These are phyloP conservation scores for Exophiala sp. DNA, from an alignment of 2,329 filamentous ascomycete species.

Conservation along the genomic window DNA sequence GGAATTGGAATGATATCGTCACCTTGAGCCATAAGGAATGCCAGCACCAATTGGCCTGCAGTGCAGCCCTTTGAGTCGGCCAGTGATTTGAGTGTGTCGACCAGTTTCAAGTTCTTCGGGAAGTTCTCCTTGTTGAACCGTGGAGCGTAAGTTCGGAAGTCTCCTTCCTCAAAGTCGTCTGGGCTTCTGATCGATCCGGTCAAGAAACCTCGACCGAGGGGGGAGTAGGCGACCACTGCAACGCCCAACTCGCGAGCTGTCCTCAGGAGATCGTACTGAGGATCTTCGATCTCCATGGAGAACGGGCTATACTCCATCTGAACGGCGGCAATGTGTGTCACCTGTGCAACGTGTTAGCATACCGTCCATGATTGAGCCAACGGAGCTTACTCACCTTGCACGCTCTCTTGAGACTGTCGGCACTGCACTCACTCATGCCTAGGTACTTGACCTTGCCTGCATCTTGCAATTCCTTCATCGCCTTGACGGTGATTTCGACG, in stretches of 20 bases:
- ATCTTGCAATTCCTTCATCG: conserved; percentile 42
- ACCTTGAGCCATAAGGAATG: conserved; percentile 61
- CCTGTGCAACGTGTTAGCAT: conserved; percentile 7
- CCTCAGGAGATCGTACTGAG: conserved; percentile 37
- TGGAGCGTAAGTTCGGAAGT: conserved; percentile 48
- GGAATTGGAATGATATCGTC: conserved; percentile 43
- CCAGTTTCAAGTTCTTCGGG: conserved; percentile 54
- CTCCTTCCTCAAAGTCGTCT: conserved; percentile 40
- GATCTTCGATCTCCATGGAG: conserved; percentile 45
- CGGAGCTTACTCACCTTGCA: conserved; percentile 33
- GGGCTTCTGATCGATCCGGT: conserved; percentile 35
- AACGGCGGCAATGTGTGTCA: conserved; percentile 48
- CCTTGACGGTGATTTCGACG: conserved; percentile 37
- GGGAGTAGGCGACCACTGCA: conserved; percentile 40
- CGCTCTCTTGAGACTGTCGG: conserved; percentile 48
- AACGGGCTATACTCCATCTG: conserved; percentile 53
- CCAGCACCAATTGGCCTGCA: conserved; percentile 57
- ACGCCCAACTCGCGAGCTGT: conserved; percentile 49
- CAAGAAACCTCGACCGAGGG: conserved; percentile 39
- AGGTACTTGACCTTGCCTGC: conserved; percentile 52
- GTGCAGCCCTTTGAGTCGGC: conserved; percentile 56
- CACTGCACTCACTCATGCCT: conserved; percentile 47
- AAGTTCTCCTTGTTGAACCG: conserved; percentile 55
- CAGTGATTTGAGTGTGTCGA: conserved; percentile 48
- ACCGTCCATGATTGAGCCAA: no score